Evolutionary conservation across 2,329 filamentous ascomycete species (phyloP), one percentile per base, ranked within the genome.

Genomic region (Fusarium xylarioides): DNA sequence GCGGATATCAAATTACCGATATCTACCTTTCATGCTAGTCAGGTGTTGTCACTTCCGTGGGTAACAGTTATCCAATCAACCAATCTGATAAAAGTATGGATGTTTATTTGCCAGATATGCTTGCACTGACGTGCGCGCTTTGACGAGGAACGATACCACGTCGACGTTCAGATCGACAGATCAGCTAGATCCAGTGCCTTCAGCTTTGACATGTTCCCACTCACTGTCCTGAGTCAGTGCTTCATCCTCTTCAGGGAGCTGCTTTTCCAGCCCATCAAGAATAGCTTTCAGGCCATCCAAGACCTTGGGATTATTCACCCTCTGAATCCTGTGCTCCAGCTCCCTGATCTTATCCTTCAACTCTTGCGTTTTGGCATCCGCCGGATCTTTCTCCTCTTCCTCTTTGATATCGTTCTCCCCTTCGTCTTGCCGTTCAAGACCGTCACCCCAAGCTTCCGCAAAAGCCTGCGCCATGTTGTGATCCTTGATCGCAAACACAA

Each of bases 401-500:
- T 43, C 57, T 0, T 60, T 16, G 0, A 43, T 46, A 3, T 19
- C 19, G 12, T 54, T 35, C 0, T n/a, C 4, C 1, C 14, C 14
- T 21, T 74, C 63, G 0, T 74, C 63, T 2, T 5, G 15, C 8
- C 23, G 42, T 10, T 55, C 30, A 2, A 78, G 57, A 2, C 70
- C 70, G 18, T 82, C 78, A 1, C 84, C 86, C 77, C 89, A 90
- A 0, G 82, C 84, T 9, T 74, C 72, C 14, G 82, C 82, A 72
- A 92, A 91, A 0, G 85, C 83, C 18, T 81, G 80, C 1, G 89
- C 87, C 83, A 89, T 85, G 7, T 82, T 83, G 0, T 76, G 70
- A 64, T 89, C 86, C 16, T 85, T 84, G 71, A 91, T 88, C 0
- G 89, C 89, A 77, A 92, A 91, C 1, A 89, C 81, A 8, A 91